Base-by-base conservation (phyloP, 768 basidiomycete species). In the Auriscalpium microsporum region DNA sequence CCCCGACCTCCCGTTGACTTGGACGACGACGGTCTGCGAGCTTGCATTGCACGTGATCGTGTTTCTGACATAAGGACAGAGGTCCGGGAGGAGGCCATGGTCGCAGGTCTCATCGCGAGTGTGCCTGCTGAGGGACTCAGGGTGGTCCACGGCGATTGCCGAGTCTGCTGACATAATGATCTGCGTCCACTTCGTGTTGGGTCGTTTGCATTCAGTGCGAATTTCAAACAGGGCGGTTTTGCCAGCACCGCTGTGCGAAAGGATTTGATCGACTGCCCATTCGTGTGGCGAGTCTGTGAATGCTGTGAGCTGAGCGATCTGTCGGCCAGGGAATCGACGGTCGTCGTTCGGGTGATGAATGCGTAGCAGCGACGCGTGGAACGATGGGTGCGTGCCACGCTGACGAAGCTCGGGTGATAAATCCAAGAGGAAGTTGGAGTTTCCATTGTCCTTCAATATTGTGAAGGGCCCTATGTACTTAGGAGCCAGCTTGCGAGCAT, bases 381-480 rank as follows among this genome's bases (percentile, higher is more conserved):
- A 50, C 17, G 33, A n/a, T 2, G 23, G n/a, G 28, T 50, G 49
- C 21, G 28, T 8, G 1, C 49, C 36, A 8, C 49, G 36, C 33
- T 33, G 23, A 4, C 37, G 16, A 14, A 50, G 34, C 8, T 50
- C 49, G n/a, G 49, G 6, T 3, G 49, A 21, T 10, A 50, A n/a
- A 35, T 50, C 49, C 5, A 50, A 14, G 10, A 14, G 8, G 28
- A 7, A 50, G n/a, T 9, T 17, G 1, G 11, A 17, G 33, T 33
- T 50, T 4, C 49, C 16, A 36, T 35, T 17, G 21, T 36, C 60
- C 16, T 60, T 37, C 0, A 63, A 2, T 0, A 76, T 65, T 3
- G 58, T 50, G 52, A 66, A 77, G 0, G 74, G 77, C 6, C 77
- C 73, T 11, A 76, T 63, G 52, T 58, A 75, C 35, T 69, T 70